phyloP scores from a whole-genome alignment of 2,329 filamentous ascomycete species.

The Cercospora sp. region DNA sequence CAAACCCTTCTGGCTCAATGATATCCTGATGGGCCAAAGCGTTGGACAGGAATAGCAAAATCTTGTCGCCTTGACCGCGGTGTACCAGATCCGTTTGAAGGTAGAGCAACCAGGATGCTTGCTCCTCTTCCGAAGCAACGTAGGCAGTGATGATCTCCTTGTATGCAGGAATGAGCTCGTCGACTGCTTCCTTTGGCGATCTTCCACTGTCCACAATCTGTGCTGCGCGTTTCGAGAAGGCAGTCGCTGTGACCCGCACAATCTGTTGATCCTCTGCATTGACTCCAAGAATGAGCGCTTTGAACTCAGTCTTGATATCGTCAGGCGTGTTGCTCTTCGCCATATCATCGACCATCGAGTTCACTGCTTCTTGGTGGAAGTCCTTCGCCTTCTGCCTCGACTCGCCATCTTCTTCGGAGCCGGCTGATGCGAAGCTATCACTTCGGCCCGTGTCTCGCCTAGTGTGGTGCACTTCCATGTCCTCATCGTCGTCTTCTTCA shows the following conservation, averaged over 20 bases:
- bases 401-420: constrained; percentile 60
- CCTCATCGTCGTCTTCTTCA: constrained; percentile 41
- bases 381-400: constrained; percentile 52
- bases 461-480: constrained; percentile 46
- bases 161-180: constrained; percentile 50
- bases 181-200: constrained; percentile 44
- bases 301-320: constrained; percentile 91
- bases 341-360: constrained; percentile 82
- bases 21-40: constrained; percentile 83
- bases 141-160: constrained; percentile 61
- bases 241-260: constrained; percentile 78
- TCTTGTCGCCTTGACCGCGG: constrained; percentile 61
- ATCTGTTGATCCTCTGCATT: constrained; percentile 89
- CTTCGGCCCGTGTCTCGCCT: constrained; percentile 34
- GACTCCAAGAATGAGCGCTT: constrained; percentile 84
- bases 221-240: constrained; percentile 78
- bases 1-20: constrained; percentile 82
- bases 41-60: constrained; percentile 77
- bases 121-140: constrained; percentile 61
- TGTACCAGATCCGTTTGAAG: constrained; percentile 77
- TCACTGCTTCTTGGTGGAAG: constrained; percentile 85
- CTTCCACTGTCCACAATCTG: constrained; percentile 60
- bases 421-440: constrained; percentile 48
- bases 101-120: constrained; percentile 80
- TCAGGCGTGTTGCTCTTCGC: constrained; percentile 69